Evolutionary conservation across 768 basidiomycete genomes (phyloP), one percentile per base, ranked within the genome.

Genomic region (Chiua virens): DNA sequence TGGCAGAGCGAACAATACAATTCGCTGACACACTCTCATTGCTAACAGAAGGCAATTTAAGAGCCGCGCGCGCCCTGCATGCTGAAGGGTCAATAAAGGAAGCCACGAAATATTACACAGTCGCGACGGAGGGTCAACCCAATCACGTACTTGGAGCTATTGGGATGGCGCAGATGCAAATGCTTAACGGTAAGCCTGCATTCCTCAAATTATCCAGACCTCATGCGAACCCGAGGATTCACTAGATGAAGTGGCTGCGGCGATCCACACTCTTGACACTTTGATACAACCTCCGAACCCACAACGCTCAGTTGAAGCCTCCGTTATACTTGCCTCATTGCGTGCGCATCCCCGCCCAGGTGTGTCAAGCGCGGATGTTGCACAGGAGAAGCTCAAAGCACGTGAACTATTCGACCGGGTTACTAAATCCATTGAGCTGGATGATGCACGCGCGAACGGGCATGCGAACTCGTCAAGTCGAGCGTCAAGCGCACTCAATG

Each of bases 1-100:
- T 98, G 18, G 94, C 93, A 21, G 97, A 98, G 62, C 82, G 94
- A 45, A 88, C 94, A 0, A 85, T 98, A 36, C 94, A 98, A 64
- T 97, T 90, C 62, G 89, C 95, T 0, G 96, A 98, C 60, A 92
- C 89, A 0, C 75, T 92, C 28, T 79, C 89, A 0, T 74, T 96
- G 15, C 77, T 95, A 25, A 87, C 90, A 1, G 95, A 97, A 60
- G 88, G 93, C 3, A 89, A 93, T 62, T 71, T 95, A 15, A 79
- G 88, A 28, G 85, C 94, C 14, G 96, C 86, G 3, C 82, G 92
- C 17, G 85, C 89, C 3, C 78, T 84, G 14, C 92, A 95, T 58
- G 82, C 83, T 2, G 81, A 88, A 60, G 88, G 86, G 1, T 75
- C 75, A 2, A 60, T 77, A n/a, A 61, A 66, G 8, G 83, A 86